Percentiles rank a stretch among this genome's conserved stretches.
phyloP scores from a whole-genome alignment of 2,329 filamentous ascomycete genomes.

The Aurifilum marmelostoma region DNA sequence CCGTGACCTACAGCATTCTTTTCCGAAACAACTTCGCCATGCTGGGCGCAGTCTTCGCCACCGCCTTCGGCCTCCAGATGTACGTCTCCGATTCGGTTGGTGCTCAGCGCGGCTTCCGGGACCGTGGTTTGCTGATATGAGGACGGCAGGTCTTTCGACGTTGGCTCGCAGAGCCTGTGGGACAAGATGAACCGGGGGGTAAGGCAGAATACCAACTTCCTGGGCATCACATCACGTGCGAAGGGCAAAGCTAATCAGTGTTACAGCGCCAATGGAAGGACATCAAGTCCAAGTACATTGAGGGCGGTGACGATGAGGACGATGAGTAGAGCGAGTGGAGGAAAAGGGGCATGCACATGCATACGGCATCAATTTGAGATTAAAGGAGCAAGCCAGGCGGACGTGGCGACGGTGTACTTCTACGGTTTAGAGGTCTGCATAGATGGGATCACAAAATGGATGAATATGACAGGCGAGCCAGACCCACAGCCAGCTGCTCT shows the following conservation, averaged over 20 bases:
- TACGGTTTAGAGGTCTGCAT: slow-evolving; percentile 28
- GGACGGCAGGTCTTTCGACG: slow-evolving; percentile 76
- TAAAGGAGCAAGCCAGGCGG: background rate
- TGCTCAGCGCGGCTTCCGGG: slow-evolving; percentile 19
- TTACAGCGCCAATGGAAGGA: slow-evolving; percentile 99
- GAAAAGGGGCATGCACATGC: background rate
- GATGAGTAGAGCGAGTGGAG: slow-evolving; percentile 45
- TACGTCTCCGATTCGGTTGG: slow-evolving; percentile 54
- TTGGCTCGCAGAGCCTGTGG: slow-evolving; percentile 82
- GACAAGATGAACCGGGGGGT: slow-evolving; percentile 81
- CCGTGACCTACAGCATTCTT: slow-evolving; percentile 63
- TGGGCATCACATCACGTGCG: slow-evolving; percentile 61
- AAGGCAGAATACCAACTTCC: background rate
- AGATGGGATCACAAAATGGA: slow-evolving; percentile 21
- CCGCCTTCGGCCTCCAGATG: slow-evolving; percentile 93
- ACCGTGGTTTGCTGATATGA: slow-evolving; percentile 13
- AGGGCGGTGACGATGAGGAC: slow-evolving; percentile 69
- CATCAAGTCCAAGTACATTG: slow-evolving; percentile 87
- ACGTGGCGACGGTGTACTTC: slow-evolving; percentile 22
- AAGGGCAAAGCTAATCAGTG: slow-evolving; percentile 10
- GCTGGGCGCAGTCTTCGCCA: slow-evolving; percentile 81
- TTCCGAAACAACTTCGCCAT: slow-evolving; percentile 89
- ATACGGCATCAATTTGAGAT: background rate
- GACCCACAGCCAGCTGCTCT: background rate
- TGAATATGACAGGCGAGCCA: slow-evolving; percentile 9